These are phyloP conservation scores for Russula virescens DNA, from an alignment of 768 basidiomycete species.

Conservation along the genomic window DNA sequence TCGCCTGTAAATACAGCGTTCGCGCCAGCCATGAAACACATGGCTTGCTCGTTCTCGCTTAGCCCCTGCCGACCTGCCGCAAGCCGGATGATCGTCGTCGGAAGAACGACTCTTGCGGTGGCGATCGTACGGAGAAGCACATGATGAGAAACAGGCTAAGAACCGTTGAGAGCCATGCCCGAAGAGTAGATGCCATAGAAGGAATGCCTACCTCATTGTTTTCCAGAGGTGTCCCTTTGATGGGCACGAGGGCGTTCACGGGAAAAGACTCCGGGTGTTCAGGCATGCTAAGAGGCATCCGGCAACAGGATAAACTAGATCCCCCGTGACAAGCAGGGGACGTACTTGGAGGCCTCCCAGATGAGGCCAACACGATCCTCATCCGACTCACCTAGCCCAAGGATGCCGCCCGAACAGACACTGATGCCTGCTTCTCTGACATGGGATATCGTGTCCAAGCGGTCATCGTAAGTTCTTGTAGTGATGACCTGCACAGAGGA, in stretches of 20 bases:
- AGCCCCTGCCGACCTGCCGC: constrained; percentile 91
- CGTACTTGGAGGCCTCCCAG: constrained; percentile 86
- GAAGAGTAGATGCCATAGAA: not conserved
- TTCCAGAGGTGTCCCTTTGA: constrained; percentile 90
- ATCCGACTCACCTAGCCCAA: constrained; percentile 90
- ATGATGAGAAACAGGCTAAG: constrained; percentile 73
- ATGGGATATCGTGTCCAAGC: constrained; percentile 81
- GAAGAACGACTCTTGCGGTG: constrained; percentile 88
- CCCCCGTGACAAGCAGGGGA: constrained; percentile 23
- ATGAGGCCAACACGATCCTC: constrained; percentile 89
- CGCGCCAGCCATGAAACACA: constrained; percentile 98
- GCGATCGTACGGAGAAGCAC: constrained; percentile 90
- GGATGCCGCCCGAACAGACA: constrained; percentile 94
- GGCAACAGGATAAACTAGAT: constrained; percentile 3
- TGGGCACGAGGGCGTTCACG: constrained; percentile 95
- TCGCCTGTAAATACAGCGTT: constrained; percentile 99
- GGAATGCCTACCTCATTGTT: constrained; percentile 63
- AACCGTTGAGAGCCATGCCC: not conserved
- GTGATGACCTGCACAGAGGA: constrained; percentile 66
- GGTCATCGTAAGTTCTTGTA: constrained; percentile 89
- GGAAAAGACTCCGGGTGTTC: constrained; percentile 99
- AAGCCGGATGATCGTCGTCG: constrained; percentile 88
- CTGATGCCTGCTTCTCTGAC: constrained; percentile 95
- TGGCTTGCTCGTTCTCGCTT: constrained; percentile 86
- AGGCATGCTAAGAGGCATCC: constrained; percentile 56